These are phyloP conservation scores for Debaryomyces psychrophilus DNA, from an alignment of 1,139 yeast species.

Conservation along the genomic window DNA sequence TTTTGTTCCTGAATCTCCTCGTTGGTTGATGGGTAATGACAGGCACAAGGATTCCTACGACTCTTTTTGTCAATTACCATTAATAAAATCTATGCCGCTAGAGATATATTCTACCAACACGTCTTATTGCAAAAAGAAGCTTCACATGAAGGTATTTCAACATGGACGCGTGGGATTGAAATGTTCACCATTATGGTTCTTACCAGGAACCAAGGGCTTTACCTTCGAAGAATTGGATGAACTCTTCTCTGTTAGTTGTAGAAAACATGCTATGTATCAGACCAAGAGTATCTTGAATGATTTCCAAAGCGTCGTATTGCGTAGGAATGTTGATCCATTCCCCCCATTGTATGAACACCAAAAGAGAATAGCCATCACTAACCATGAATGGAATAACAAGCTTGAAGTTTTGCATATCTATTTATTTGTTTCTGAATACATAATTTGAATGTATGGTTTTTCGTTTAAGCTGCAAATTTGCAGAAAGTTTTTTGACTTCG, in stretches of 20 bases:
- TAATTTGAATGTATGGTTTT: neutral
- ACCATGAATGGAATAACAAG: conserved; percentile 62
- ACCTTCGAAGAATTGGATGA: conserved; percentile 76
- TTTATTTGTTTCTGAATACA: conserved; percentile 16
- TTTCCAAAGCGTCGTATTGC: conserved; percentile 44
- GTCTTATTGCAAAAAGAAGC: conserved; percentile 68
- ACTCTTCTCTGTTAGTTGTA: conserved; percentile 59
- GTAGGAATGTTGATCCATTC: conserved; percentile 47
- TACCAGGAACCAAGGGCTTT: conserved; percentile 72
- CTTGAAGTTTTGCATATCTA: conserved; percentile 51
- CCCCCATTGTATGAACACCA: conserved; percentile 58
- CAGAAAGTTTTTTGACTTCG: no score
- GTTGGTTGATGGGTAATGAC: conserved; percentile 75
- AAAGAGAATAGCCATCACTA: conserved; percentile 56
- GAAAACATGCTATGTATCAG: conserved; percentile 59
- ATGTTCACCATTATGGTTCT: conserved; percentile 64
- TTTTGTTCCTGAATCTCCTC: conserved; percentile 76
- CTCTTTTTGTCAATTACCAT: conserved; percentile 54
- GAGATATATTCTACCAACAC: conserved; percentile 75
- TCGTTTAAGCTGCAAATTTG: no score
- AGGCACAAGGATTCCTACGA: conserved; percentile 60
- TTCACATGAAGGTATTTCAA: conserved; percentile 55
- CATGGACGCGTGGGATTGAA: conserved; percentile 54
- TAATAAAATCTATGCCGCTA: conserved; percentile 64
- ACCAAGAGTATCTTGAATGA: conserved; percentile 45